A percentile compares a stretch with the other conserved stretches of the same genome.
These are phyloP conservation scores for Fonsecaea erecta DNA, from an alignment of 2,329 filamentous ascomycete genomes.

Conservation along the genomic window DNA sequence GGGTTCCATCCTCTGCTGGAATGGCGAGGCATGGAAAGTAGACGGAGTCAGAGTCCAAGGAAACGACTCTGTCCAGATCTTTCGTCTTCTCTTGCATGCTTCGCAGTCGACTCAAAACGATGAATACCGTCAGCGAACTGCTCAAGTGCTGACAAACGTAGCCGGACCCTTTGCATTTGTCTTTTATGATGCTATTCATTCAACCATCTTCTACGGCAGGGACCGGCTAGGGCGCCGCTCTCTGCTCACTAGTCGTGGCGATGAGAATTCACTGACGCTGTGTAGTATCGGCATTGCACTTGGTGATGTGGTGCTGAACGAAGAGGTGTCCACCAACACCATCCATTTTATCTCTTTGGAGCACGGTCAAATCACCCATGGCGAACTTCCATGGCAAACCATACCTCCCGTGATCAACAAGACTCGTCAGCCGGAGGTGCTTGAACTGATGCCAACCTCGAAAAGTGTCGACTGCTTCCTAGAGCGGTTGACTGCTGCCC, in stretches of 20 bases:
- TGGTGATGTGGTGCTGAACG: slow-evolving; percentile 12
- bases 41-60: slow-evolving; percentile 60
- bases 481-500: slow-evolving; percentile 28
- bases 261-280: slow-evolving; percentile 58
- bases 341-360: slow-evolving; percentile 65
- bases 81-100: slow-evolving; percentile 62
- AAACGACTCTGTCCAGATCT: slow-evolving; percentile 78
- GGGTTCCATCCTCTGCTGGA: slow-evolving; percentile 85
- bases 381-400: slow-evolving; percentile 24
- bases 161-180: slow-evolving; percentile 89
- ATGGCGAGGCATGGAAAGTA: slow-evolving; percentile 91
- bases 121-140: slow-evolving; percentile 43
- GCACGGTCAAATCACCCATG: slow-evolving; percentile 2
- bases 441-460: slow-evolving; percentile 19
- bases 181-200: slow-evolving; percentile 70
- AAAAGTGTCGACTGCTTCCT: slow-evolving; percentile 20
- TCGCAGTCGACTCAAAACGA: slow-evolving; percentile 32
- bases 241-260: slow-evolving; percentile 57
- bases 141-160: slow-evolving; percentile 63
- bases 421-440: neutral
- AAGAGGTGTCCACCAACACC: slow-evolving; percentile 83
- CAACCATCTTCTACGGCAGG: slow-evolving; percentile 76
- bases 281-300: slow-evolving; percentile 77
- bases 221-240: slow-evolving; percentile 89
- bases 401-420: slow-evolving; percentile 19